These are phyloP conservation scores for Podospora australis DNA, from an alignment of 495 filamentous ascomycete species.

Conservation along the genomic window DNA sequence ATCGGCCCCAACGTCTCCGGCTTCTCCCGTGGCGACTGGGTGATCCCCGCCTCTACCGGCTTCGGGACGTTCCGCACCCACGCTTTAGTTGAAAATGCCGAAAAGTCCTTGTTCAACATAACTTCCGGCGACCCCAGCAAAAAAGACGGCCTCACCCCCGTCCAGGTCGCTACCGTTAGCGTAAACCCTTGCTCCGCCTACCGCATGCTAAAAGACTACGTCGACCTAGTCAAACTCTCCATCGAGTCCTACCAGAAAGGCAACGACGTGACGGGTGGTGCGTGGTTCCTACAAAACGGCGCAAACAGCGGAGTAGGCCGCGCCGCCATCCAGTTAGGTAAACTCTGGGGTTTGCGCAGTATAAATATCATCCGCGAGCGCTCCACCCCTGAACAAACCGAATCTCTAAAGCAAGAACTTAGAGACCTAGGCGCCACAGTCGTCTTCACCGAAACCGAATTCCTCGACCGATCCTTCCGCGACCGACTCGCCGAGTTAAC, in stretches of 20 bases:
- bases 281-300: constrained; percentile 95
- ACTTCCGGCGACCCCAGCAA: constrained; percentile 47
- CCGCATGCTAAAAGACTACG: constrained; percentile 84
- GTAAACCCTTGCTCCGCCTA: constrained; percentile 94
- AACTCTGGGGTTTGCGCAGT: constrained; percentile 76
- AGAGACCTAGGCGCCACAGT: constrained; percentile 66
- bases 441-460: constrained; percentile 72
- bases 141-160: constrained; percentile 54
- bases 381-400: constrained; percentile 52
- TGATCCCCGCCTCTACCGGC: constrained; percentile 70
- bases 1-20: constrained; percentile 52
- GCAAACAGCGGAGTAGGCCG: constrained; percentile 89
- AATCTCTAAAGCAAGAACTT: constrained; percentile 64
- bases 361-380: constrained; percentile 80
- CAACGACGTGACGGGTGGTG: constrained; percentile 44
- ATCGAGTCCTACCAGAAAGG: constrained; percentile 27
- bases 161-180: constrained; percentile 76
- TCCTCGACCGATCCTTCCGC: constrained; percentile 53
- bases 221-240: constrained; percentile 34
- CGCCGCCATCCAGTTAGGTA: constrained; percentile 77
- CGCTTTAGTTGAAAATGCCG: constrained; percentile 55
- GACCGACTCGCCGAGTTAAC: constrained; percentile 60
- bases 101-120: constrained; percentile 51
- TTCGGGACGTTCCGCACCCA: constrained; percentile 95
- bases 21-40: constrained; percentile 71